These are phyloP conservation scores for Jasminum sambac DNA, from an alignment of 257 asterid species.

Conservation along the genomic window DNA sequence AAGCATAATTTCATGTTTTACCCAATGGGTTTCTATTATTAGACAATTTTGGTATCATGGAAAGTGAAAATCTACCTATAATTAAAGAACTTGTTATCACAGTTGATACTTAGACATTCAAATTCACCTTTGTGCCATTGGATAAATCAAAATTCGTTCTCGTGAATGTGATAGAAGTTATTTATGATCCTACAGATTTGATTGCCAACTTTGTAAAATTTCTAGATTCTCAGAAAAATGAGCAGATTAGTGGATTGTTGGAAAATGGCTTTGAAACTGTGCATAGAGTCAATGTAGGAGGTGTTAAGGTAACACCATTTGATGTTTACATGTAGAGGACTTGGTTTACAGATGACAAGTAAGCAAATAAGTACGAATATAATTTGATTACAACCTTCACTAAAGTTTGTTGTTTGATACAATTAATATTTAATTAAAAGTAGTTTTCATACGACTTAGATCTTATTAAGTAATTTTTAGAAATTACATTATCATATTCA, in stretches of 20 bases:
- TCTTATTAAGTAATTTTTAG: too few species aligned
- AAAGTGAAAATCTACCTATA: conserved; percentile 19
- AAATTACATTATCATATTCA: too few species aligned
- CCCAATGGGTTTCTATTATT: conserved; percentile 71
- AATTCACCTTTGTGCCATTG: conserved; percentile 53
- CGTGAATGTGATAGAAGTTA: conserved; percentile 82
- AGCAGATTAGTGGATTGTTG: conserved; percentile 54
- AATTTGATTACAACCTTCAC: too few species aligned
- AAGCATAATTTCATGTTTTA: too few species aligned
- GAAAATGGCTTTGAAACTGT: conserved; percentile 71
- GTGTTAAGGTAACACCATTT: conserved; percentile 84
- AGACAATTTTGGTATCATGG: conserved; percentile 44
- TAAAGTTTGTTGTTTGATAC: too few species aligned
- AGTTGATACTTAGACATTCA: conserved; percentile 47
- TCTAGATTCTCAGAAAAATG: conserved; percentile 45
- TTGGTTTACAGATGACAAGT: too few species aligned
- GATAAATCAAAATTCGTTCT: conserved; percentile 53
- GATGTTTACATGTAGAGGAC: conserved; percentile 96
- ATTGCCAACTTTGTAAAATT: conserved; percentile 63
- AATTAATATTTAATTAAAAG: too few species aligned
- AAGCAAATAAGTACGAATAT: conserved; percentile 44
- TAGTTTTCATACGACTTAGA: too few species aligned
- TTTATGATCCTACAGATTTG: conserved; percentile 79
- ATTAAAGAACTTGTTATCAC: conserved; percentile 73
- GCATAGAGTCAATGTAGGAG: conserved; percentile 86